Evolutionary conservation across 73 alveolate genomes (phyloP).

Genomic region (Uronychia setigera): DNA sequence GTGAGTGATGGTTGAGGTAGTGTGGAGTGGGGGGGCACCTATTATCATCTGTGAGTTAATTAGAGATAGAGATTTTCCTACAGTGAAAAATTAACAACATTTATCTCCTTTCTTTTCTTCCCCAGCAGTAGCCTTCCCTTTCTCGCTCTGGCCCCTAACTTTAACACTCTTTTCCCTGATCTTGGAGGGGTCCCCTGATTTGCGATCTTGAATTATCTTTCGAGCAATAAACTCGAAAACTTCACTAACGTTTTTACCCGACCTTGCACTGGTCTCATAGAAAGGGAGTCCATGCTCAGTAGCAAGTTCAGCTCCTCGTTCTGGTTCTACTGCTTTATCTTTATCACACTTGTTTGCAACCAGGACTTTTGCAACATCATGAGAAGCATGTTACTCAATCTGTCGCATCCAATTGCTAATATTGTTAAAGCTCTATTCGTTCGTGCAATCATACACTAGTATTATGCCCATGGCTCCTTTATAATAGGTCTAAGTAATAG

Average conservation of each 20-base stretch:
- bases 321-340: slow-evolving; percentile 32
- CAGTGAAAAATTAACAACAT: too few relatives aligned
- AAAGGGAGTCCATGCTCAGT: slow-evolving; percentile 60
- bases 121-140: too few relatives aligned
- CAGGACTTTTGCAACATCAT: slow-evolving; percentile 54
- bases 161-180: too few relatives aligned
- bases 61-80: too few relatives aligned
- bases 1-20: too few relatives aligned
- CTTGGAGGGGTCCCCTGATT: too few relatives aligned
- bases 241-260: slow-evolving; percentile 67
- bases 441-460: slow-evolving; percentile 75
- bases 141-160: too few relatives aligned
- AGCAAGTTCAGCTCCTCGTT: slow-evolving; percentile 68
- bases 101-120: too few relatives aligned
- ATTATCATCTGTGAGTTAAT: too few relatives aligned
- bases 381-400: slow-evolving; percentile 60
- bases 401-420: slow-evolving; percentile 72
- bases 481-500: slow-evolving; percentile 81
- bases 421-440: slow-evolving; percentile 64
- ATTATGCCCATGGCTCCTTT: slow-evolving; percentile 89
- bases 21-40: too few relatives aligned
- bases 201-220: slow-evolving; percentile 6
- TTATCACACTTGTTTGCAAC: slow-evolving; percentile 65
- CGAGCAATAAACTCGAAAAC: slow-evolving; percentile 64
- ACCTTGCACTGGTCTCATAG: slow-evolving; percentile 82